phyloP scores from a whole-genome alignment of 352 stramenopile species.

The Pythium rishiriense region DNA sequence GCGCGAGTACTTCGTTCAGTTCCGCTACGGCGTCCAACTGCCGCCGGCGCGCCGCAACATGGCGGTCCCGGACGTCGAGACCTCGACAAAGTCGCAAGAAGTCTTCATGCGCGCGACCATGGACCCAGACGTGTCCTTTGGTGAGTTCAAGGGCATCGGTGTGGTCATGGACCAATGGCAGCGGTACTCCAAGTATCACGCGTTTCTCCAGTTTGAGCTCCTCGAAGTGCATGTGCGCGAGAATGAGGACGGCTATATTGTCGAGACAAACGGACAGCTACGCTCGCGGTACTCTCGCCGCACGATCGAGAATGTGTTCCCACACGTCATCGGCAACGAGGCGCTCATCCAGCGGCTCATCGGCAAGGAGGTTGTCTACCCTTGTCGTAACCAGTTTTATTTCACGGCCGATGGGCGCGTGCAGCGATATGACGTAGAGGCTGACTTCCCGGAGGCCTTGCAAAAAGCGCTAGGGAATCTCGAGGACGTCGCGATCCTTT shows the following conservation, averaged over 20 bases:
- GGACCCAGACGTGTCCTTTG: slow-evolving; percentile 34
- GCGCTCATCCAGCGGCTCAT: slow-evolving; percentile 65
- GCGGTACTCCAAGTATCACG: slow-evolving; percentile 63
- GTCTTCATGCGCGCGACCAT: slow-evolving; percentile 51
- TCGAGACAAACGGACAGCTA: slow-evolving; percentile 39
- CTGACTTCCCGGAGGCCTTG: slow-evolving; percentile 59
- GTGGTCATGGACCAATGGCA: slow-evolving; percentile 62
- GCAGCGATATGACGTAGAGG: slow-evolving; percentile 55
- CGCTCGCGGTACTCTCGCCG: slow-evolving; percentile 56
- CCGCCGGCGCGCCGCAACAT: slow-evolving; percentile 26
- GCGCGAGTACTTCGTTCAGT: slow-evolving; percentile 64
- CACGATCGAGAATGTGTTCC: slow-evolving; percentile 71
- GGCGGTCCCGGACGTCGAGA: slow-evolving; percentile 31
- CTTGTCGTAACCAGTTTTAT: slow-evolving; percentile 61
- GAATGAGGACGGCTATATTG: slow-evolving; percentile 38
- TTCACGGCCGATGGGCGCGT: slow-evolving; percentile 58
- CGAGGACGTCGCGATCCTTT: slow-evolving; percentile 44
- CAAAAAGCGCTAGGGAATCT: slow-evolving; percentile 42
- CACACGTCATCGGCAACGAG: slow-evolving; percentile 65
- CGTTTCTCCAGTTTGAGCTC: slow-evolving; percentile 50
- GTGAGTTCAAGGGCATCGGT: slow-evolving; percentile 39
- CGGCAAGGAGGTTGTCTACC: slow-evolving; percentile 49
- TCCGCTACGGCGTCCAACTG: slow-evolving; percentile 56
- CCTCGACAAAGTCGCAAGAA: slow-evolving; percentile 17
- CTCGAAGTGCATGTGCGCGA: slow-evolving; percentile 45